Conservation (phyloP, 768 basidiomycete species). For the Aureoboletus auriporus region DNA sequence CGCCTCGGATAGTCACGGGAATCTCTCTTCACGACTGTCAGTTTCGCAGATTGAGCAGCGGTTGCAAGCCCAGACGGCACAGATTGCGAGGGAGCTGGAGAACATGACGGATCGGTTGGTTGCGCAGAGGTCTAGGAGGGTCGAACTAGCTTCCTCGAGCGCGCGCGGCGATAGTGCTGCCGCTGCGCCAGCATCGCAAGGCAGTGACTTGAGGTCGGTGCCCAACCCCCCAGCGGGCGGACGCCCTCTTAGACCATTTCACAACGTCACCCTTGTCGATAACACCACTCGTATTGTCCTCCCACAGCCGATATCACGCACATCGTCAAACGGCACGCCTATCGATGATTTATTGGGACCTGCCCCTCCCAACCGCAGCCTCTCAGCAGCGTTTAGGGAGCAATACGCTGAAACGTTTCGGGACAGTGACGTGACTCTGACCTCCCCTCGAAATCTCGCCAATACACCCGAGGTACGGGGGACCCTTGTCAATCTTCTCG, state of each 20-base stretch:
- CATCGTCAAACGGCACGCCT: conserved; percentile 18
- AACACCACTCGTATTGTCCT: conserved; percentile 13
- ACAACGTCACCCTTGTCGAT: conserved; percentile 18
- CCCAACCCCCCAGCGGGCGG: conserved; percentile 7
- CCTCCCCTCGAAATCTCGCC: conserved; percentile 18
- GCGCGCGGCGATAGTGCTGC: conserved; percentile 5
- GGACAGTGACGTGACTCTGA: conserved; percentile 10
- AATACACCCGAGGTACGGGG: conserved; percentile 23
- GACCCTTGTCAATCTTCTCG: conserved; percentile 20
- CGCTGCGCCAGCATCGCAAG: conserved; percentile 1
- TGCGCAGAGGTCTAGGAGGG: conserved; percentile 21
- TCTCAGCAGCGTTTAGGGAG: conserved; percentile 21
- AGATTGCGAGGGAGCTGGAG: conserved; percentile 32
- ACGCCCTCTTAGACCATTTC: conserved; percentile 13
- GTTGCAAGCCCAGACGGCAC: conserved; percentile 26
- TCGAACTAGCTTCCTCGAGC: conserved; percentile 15
- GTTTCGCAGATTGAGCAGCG: conserved; percentile 27
- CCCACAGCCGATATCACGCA: conserved; percentile 24
- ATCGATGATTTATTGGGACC: conserved; percentile 13
- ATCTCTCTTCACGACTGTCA: conserved; percentile 17
- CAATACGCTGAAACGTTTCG: conserved; percentile 12
- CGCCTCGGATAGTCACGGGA: conserved; percentile 15
- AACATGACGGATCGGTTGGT: conserved; percentile 27
- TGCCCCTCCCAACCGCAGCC: conserved; percentile 10
- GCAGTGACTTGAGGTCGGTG: conserved; percentile 2